phyloP scores from a whole-genome alignment of 495 filamentous ascomycete species.

The Talaromyces thailandensis region DNA sequence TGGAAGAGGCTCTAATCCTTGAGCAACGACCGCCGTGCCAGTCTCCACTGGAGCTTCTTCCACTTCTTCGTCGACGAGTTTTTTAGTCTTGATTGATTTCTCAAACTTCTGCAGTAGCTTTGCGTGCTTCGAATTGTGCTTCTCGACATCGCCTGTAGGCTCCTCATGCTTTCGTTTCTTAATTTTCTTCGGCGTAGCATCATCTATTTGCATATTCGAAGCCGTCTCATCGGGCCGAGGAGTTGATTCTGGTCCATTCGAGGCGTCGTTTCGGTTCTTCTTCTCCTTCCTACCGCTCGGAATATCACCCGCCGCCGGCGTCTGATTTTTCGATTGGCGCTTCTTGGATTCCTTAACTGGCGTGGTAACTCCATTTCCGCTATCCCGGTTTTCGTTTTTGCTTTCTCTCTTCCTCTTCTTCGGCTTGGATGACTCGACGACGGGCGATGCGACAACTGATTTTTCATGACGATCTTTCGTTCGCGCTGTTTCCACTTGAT shows the following conservation, averaged over 20 bases:
- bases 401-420: conserved; percentile 7
- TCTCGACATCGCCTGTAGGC: not conserved
- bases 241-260: not conserved
- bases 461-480: not conserved
- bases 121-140: conserved; percentile 21
- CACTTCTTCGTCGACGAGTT: conserved; percentile 14
- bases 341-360: not conserved
- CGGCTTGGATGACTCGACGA: not conserved
- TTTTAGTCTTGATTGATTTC: conserved; percentile 23
- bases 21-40: conserved; percentile 38
- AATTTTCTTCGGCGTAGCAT: not conserved
- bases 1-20: conserved; percentile 68
- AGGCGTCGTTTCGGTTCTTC: not conserved
- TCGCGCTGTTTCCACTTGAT: not conserved
- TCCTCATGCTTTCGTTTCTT: not conserved
- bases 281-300: not conserved
- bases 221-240: not conserved
- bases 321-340: not conserved
- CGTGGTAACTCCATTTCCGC: not conserved
- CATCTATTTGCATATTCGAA: not conserved
- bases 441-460: not conserved
- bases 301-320: not conserved
- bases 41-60: conserved; percentile 15
- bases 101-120: conserved; percentile 38
- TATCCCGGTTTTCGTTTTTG: conserved; percentile 2